These are phyloP conservation scores for Claviceps pazoutovae DNA, from an alignment of 2,329 filamentous ascomycete genomes.

Conservation along the genomic window DNA sequence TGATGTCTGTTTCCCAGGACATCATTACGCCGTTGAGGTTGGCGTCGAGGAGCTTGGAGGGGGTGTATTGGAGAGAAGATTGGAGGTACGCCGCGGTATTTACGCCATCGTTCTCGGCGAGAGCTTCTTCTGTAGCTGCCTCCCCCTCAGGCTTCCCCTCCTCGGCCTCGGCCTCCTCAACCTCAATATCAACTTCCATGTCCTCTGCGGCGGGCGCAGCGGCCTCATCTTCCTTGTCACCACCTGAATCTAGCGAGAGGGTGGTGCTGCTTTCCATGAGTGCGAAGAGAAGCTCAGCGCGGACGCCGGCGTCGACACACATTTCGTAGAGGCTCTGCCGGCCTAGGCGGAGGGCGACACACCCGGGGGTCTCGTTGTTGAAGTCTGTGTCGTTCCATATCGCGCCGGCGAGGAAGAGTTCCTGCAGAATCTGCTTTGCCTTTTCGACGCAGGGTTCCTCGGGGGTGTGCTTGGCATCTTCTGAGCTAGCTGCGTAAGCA, in stretches of 20 bases:
- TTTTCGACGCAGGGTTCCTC: constrained; percentile 37
- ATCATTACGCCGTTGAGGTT: constrained; percentile 84
- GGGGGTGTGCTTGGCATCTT: constrained; percentile 22
- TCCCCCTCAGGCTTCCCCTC: too few relatives aligned
- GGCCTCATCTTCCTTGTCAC: constrained; percentile 3
- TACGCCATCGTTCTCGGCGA: too few relatives aligned
- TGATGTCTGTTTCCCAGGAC: constrained; percentile 81
- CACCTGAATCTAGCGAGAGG: constrained; percentile 44
- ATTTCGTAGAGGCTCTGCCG: constrained; percentile 60
- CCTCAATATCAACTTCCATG: constrained; percentile 3
- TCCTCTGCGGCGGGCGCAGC: constrained; percentile 16
- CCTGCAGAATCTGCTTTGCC: constrained; percentile 53
- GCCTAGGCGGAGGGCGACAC: constrained; percentile 60
- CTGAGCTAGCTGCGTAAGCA: constrained; percentile 12
- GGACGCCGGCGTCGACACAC: constrained; percentile 78
- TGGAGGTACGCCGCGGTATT: constrained; percentile 39
- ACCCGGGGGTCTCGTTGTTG: constrained; percentile 82
- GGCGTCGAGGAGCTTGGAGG: constrained; percentile 56
- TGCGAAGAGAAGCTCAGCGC: constrained; percentile 76
- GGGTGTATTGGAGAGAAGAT: constrained; percentile 49
- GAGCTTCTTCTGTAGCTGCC: too few relatives aligned
- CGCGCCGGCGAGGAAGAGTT: constrained; percentile 74
- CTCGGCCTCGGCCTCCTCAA: too few relatives aligned
- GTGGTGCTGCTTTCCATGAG: constrained; percentile 70
- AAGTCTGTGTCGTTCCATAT: constrained; percentile 95